These are phyloP conservation scores for Ganoderma boninense DNA, from an alignment of 1,284 basidiomycete species.

Conservation along the genomic window DNA sequence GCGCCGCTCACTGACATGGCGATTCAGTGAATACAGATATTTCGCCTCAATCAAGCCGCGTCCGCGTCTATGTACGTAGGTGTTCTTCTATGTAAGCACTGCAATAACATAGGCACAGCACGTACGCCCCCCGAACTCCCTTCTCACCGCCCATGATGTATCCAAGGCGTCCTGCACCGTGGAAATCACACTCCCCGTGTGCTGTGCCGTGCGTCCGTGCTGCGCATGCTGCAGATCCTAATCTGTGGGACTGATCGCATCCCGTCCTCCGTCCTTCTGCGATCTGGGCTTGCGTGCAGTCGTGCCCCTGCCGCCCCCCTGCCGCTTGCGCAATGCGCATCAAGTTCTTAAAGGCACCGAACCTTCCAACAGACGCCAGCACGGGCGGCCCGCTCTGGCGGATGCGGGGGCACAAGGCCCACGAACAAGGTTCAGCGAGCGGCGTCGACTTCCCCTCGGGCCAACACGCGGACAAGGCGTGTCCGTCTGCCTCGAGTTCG, in stretches of 20 bases:
- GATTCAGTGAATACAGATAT: background rate
- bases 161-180: background rate
- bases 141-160: background rate
- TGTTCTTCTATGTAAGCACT: background rate
- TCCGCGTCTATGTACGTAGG: constrained; percentile 4
- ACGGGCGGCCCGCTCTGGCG: constrained; percentile 7
- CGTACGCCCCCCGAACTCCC: constrained; percentile 11
- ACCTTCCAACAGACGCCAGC: background rate
- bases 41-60: background rate
- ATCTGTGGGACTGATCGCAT: constrained; percentile 7
- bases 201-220: constrained; percentile 2
- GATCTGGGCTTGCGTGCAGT: background rate
- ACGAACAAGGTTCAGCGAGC: background rate
- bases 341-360: constrained; percentile 7
- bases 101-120: background rate
- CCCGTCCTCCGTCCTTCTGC: background rate
- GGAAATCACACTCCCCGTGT: background rate
- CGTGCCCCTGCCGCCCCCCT: constrained; percentile 2
- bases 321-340: constrained; percentile 8
- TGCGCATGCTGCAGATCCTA: constrained; percentile 2
- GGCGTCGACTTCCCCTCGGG: background rate
- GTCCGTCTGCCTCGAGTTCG: constrained; percentile 5
- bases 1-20: background rate
- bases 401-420: background rate
- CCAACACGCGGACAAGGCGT: constrained; percentile 10